Evolutionary conservation across 2,329 filamentous ascomycete genomes (phyloP), one percentile per base, ranked within the genome.

Genomic region (Graphilbum ipis-grandicollis): DNA sequence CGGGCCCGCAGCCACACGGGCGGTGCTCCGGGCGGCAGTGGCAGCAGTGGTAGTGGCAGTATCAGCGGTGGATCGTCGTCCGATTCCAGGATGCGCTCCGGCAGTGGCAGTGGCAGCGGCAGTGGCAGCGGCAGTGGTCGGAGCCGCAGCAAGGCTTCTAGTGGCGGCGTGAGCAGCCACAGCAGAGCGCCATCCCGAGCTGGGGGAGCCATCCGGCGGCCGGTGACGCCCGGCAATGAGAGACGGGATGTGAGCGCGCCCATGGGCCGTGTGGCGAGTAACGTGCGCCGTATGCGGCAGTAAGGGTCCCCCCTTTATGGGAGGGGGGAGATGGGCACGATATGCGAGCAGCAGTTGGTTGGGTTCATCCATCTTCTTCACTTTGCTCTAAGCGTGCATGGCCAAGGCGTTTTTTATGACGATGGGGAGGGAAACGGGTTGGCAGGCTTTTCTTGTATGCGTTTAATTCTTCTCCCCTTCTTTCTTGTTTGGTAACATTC

Each of bases 1-100:
- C 62, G 81, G 33, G 78, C 80, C 39, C 66, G 73, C 46, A 82
- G 76, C 51, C 68, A 78, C 1, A 38, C 40, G 12, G 23, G 39
- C 8, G n/a, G 15, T 7, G 8, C 15, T 23, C 6, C 21, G 6
- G 21, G 6, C 21, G 21, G 6, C 21, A 10, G 21, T 52, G 69
- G 78, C 1, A 38, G 38, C n/a, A 22, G 39, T 9, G n/a, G 5
- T 7, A 7, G 29, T 17, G 26, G 21, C 21, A 23, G 21, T 10
- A 23, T 5, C 21, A 7, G 26, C 26, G 26, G 10, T 13, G 10
- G 6, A 13, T 13, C 23, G 12, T 7, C 26, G 26, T 28, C 26
- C 6, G 26, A 13, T 13, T 28, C 26, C 8, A 28, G 26, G 8
- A 9, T 13, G 26, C 26, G 26, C 9, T 28, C 26, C 26, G 26